phyloP scores from a whole-genome alignment of 2,329 filamentous ascomycete species.

The Colletotrichum sp. region DNA sequence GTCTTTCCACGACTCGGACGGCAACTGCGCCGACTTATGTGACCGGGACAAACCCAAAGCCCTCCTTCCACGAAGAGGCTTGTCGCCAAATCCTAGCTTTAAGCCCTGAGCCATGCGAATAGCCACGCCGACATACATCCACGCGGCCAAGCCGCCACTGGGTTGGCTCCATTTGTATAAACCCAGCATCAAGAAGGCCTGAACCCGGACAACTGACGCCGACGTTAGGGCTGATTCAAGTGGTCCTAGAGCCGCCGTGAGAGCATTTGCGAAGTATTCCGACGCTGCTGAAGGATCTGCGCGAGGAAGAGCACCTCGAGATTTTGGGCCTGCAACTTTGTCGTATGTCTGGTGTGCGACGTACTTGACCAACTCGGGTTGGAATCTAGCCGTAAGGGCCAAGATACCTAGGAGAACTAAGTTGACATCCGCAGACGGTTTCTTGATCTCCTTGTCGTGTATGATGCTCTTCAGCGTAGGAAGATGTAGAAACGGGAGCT shows the following conservation, averaged over 20 bases:
- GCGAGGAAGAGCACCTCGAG: slow-evolving; percentile 36
- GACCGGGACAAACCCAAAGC: not conserved
- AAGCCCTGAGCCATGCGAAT: slow-evolving; percentile 68
- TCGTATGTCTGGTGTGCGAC: slow-evolving; percentile 43
- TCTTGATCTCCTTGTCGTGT: slow-evolving; percentile 39
- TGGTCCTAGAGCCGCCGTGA: slow-evolving; percentile 55
- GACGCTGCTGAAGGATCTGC: slow-evolving; percentile 61
- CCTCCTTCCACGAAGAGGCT: slow-evolving; percentile 26
- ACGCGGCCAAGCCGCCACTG: slow-evolving; percentile 62
- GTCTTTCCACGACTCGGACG: slow-evolving; percentile 31
- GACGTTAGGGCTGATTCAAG: slow-evolving; percentile 51
- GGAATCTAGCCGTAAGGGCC: slow-evolving; percentile 72
- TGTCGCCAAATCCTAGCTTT: slow-evolving; percentile 63
- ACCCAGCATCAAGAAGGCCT: slow-evolving; percentile 73
- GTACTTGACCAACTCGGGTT: slow-evolving; percentile 63
- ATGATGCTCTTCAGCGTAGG: slow-evolving; percentile 64
- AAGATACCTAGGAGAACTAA: slow-evolving; percentile 70
- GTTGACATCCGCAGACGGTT: slow-evolving; percentile 52
- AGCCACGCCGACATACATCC: slow-evolving; percentile 70
- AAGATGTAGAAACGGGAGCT: slow-evolving; percentile 74
- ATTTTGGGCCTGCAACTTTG: slow-evolving; percentile 33
- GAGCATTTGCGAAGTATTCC: slow-evolving; percentile 67
- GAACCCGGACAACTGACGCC: slow-evolving; percentile 66
- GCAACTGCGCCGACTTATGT: slow-evolving; percentile 13
- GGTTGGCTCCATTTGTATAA: slow-evolving; percentile 75